These are phyloP conservation scores for Parachaetomium inaequale DNA, from an alignment of 495 filamentous ascomycete genomes.

Conservation along the genomic window DNA sequence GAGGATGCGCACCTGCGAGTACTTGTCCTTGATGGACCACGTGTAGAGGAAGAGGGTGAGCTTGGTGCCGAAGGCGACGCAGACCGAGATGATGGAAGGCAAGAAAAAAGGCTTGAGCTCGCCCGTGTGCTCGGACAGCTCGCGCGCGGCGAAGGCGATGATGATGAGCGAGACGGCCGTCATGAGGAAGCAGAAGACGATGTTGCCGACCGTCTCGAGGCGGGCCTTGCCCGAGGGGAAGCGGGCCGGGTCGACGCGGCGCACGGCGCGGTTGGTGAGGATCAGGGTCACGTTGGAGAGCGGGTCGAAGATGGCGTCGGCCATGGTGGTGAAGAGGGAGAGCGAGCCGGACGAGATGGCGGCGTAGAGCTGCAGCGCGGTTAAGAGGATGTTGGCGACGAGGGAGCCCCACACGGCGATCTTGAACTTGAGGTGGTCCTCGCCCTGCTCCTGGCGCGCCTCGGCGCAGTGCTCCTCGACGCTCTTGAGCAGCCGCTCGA, in stretches of 20 bases:
- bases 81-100: slow-evolving; percentile 84
- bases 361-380: slow-evolving; percentile 81
- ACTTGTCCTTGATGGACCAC: slow-evolving; percentile 82
- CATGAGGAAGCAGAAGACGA: slow-evolving; percentile 97
- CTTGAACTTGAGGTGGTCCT: slow-evolving; percentile 77
- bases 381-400: slow-evolving; percentile 74
- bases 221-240: slow-evolving; percentile 94
- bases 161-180: slow-evolving; percentile 83
- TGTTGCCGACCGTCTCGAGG: slow-evolving; percentile 94
- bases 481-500: slow-evolving; percentile 84
- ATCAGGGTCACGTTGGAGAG: slow-evolving; percentile 86
- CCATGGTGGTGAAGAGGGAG: slow-evolving; percentile 97
- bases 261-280: slow-evolving; percentile 81
- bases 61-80: slow-evolving; percentile 80
- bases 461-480: slow-evolving; percentile 85
- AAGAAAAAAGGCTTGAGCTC: slow-evolving; percentile 66
- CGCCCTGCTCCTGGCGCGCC: slow-evolving; percentile 71
- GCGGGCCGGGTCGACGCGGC: slow-evolving; percentile 78
- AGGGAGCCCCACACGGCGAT: slow-evolving; percentile 93
- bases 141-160: slow-evolving; percentile 76
- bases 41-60: slow-evolving; percentile 84
- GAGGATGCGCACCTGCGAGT: slow-evolving; percentile 83
- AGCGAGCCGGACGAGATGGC: slow-evolving; percentile 82
- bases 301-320: slow-evolving; percentile 94
- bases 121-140: slow-evolving; percentile 52